A percentile compares a stretch with the other conserved stretches of the same genome.
Evolutionary conservation across 495 filamentous ascomycete genomes (phyloP).

Genomic region (Parathielavia hyrcaniae): DNA sequence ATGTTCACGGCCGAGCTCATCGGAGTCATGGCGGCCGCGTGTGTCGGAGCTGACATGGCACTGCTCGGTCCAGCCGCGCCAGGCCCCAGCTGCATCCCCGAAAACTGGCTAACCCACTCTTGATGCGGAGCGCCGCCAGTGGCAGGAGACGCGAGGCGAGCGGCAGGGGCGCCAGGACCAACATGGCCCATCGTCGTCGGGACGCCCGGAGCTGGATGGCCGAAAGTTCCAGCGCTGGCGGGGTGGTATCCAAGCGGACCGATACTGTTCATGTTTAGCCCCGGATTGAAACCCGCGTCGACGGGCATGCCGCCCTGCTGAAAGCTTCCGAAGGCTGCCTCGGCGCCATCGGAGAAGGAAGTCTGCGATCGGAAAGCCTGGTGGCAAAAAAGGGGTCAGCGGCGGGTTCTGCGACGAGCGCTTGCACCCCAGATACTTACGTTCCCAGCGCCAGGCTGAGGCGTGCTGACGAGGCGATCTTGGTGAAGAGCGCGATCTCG

Average conservation of each 20-base stretch:
- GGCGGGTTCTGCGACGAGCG: not conserved
- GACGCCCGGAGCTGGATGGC: slow-evolving; percentile 6
- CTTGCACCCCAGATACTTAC: slow-evolving; percentile 13
- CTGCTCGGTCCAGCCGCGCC: slow-evolving; percentile 2
- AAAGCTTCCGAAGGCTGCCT: slow-evolving; percentile 22
- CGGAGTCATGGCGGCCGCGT: slow-evolving; percentile 6
- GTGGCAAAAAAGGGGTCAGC: not conserved
- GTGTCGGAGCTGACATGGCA: slow-evolving; percentile 8
- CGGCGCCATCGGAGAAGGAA: slow-evolving; percentile 13
- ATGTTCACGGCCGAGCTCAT: slow-evolving; percentile 10
- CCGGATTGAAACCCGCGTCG: slow-evolving; percentile 9
- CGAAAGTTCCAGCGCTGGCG: slow-evolving; percentile 5
- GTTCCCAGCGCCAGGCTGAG: slow-evolving; percentile 18
- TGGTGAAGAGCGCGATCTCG: slow-evolving; percentile 79
- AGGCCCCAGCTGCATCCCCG: slow-evolving; percentile 23
- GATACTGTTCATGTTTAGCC: slow-evolving; percentile 14
- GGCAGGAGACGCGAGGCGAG: slow-evolving; percentile 13
- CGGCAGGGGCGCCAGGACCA: slow-evolving; percentile 9
- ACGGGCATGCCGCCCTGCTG: slow-evolving; percentile 20
- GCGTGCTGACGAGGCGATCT: slow-evolving; percentile 50
- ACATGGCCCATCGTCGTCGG: not conserved
- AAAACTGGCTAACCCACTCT: slow-evolving; percentile 30
- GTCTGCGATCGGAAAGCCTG: slow-evolving; percentile 33
- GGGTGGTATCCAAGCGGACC: not conserved
- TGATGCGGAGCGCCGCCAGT: slow-evolving; percentile 16